Evolutionary conservation across 768 basidiomycete genomes (phyloP), one percentile per base, ranked within the genome.

Genomic region (Suillus ampliporus): DNA sequence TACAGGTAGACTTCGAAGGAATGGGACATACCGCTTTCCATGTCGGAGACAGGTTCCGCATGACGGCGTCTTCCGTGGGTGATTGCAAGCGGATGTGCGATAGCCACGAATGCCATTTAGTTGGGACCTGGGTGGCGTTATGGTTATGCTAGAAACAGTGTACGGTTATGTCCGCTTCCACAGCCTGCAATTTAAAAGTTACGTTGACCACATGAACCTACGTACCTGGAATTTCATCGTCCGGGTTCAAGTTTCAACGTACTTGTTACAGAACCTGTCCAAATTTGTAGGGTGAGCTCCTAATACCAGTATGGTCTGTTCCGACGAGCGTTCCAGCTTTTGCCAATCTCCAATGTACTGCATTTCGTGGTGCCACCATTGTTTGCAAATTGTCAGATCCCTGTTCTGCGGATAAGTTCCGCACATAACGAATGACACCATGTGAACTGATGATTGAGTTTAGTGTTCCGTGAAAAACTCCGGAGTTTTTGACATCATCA

Each of bases 21-120:
- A 23, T 37, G 21, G n/a, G 19, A 80, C 93, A 67, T 77, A 97
- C 96, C 13, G 87, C 85, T 74, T 92, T 84, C 96, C 96, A 99
- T 0, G 88, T 77, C 2, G 91, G 94, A 35, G 86, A 84, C 43
- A 83, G 68, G 62, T 81, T 85, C 70, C 90, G 84, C 76, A 97
- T 79, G 28, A 94, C 77, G 1, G 82, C 72, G 71, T 99, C 97
- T 62, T 89, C 82, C 1, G 83, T 79, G 1, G 97, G 97, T 5
- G 94, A 85, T 31, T 89, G 86, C 67, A 88, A 85, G 54, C 97
- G 91, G 69, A 97, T 97, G 72, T 97, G 95, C 11, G 84, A 83
- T 41, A 98, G 78, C 96, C 96, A 99, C 5, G 95, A 88, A 79
- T 97, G 97, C 97, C 97, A 98, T 77, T 97, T 95, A 1, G 96